Conservation (phyloP, 2,329 filamentous ascomycete genomes). For the Fusarium chaquense region DNA sequence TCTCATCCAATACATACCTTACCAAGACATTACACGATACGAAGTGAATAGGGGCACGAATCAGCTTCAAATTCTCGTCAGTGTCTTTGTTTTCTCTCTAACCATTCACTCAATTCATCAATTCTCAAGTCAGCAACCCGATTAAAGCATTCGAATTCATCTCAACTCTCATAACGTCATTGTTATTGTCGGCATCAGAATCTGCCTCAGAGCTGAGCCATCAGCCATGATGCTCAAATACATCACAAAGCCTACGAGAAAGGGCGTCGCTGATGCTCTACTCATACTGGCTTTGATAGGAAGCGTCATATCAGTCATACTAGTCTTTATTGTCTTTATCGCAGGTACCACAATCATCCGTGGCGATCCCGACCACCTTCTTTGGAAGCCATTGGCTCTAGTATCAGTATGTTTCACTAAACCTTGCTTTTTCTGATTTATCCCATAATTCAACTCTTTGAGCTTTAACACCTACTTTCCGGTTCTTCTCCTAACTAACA, state of each 20-base stretch:
- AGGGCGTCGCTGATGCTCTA: slow-evolving; percentile 33
- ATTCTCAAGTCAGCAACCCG: background rate
- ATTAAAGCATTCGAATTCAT: background rate
- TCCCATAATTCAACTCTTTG: background rate
- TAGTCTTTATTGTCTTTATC: slow-evolving; percentile 38
- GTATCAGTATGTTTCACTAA: slow-evolving; percentile 41
- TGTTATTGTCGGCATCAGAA: slow-evolving; percentile 19
- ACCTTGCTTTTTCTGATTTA: background rate
- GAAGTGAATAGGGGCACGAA: slow-evolving; percentile 31
- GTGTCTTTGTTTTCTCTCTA: background rate
- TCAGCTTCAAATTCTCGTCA: slow-evolving; percentile 10
- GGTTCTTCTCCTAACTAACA: slow-evolving; percentile 12
- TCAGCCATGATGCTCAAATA: slow-evolving; percentile 30
- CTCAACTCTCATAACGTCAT: slow-evolving; percentile 19
- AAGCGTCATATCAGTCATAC: slow-evolving; percentile 38
- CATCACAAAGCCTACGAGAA: slow-evolving; percentile 33
- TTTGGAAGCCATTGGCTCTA: slow-evolving; percentile 43
- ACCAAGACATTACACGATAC: background rate
- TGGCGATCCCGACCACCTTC: slow-evolving; percentile 29
- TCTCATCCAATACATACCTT: slow-evolving; percentile 11
- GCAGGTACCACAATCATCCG: slow-evolving; percentile 42
- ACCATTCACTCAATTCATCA: background rate
- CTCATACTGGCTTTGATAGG: slow-evolving; percentile 38
- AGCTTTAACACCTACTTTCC: background rate
- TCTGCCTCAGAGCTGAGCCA: slow-evolving; percentile 11